Evolutionary conservation across 306 rosid species (phyloP).

Genomic region (Citrullus mucosospermus): DNA sequence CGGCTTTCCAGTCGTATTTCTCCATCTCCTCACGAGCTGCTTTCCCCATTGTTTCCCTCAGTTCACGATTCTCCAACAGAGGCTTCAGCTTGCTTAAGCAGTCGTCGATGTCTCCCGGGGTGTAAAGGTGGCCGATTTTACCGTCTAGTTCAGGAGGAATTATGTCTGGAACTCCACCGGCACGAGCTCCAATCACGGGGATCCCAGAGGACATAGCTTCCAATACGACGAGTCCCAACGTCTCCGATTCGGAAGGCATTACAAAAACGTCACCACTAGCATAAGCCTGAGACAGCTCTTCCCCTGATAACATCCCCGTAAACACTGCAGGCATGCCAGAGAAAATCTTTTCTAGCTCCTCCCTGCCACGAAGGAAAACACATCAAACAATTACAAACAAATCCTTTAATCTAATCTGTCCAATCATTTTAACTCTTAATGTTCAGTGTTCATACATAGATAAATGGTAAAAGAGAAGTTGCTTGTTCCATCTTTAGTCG

Average conservation of each 20-base stretch:
- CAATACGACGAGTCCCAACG: constrained; percentile 87
- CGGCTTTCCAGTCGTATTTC: constrained; percentile 88
- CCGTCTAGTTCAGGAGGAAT: constrained; percentile 83
- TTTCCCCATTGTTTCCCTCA: constrained; percentile 66
- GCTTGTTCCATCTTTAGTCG: not conserved
- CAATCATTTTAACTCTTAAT: not conserved
- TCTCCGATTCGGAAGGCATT: constrained; percentile 98
- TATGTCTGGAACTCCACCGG: constrained; percentile 91
- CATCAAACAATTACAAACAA: not conserved
- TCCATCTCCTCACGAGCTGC: constrained; percentile 88
- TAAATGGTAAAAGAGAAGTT: not conserved
- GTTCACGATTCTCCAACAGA: constrained; percentile 41
- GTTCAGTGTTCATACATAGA: not conserved
- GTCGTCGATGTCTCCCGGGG: constrained; percentile 60
- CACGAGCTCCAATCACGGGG: constrained; percentile 89
- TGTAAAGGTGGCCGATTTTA: constrained; percentile 61
- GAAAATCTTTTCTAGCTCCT: constrained; percentile 81
- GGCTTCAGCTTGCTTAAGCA: constrained; percentile 72
- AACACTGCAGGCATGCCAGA: constrained; percentile 83
- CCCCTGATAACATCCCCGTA: constrained; percentile 93
- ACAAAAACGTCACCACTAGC: constrained; percentile 87
- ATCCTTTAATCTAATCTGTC: not conserved
- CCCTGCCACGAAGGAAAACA: constrained; percentile 34
- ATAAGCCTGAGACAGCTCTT: constrained; percentile 91
- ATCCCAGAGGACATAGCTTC: constrained; percentile 97